A percentile compares a stretch with the other conserved stretches of the same genome.
Evolutionary conservation across 164 flowering plant species (phyloP).

Genomic region (Brasenia schreberi): DNA sequence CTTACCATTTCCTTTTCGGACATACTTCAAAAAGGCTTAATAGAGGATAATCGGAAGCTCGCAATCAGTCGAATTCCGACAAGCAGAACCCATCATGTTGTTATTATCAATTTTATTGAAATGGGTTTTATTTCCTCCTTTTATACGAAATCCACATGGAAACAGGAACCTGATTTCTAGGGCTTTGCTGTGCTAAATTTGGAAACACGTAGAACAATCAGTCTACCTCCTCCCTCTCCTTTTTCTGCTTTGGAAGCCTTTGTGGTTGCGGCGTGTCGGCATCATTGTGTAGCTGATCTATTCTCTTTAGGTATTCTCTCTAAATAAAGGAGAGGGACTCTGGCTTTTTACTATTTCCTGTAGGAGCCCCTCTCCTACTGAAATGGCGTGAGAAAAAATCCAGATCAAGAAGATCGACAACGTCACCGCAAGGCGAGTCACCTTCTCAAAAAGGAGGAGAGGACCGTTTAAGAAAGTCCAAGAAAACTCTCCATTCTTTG

Average conservation of each 20-base stretch:
- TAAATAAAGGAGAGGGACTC: neutral
- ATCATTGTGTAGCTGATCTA: neutral
- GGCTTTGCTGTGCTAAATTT: neutral
- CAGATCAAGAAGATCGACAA: conserved; percentile 56
- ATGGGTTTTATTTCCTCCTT: neutral
- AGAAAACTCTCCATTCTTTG: conserved; percentile 52
- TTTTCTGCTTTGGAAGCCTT: neutral
- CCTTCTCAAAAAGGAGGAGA: conserved; percentile 54
- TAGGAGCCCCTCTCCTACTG: neutral
- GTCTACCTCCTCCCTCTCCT: neutral
- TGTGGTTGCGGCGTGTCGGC: neutral
- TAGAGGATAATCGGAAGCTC: too few species aligned
- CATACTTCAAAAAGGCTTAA: too few species aligned
- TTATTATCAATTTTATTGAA: neutral
- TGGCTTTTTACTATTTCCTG: neutral
- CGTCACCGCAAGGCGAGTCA: conserved; percentile 45
- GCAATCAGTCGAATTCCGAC: too few species aligned
- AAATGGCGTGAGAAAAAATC: conserved; percentile 47
- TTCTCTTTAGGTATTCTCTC: neutral
- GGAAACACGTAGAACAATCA: neutral
- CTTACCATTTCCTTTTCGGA: too few species aligned
- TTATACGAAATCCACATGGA: neutral
- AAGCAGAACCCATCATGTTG: too few species aligned
- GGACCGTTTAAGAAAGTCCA: conserved; percentile 55
- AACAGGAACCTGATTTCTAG: neutral